Evolutionary conservation across 2,329 filamentous ascomycete species (phyloP).

Genomic region (Penicillium sp.): DNA sequence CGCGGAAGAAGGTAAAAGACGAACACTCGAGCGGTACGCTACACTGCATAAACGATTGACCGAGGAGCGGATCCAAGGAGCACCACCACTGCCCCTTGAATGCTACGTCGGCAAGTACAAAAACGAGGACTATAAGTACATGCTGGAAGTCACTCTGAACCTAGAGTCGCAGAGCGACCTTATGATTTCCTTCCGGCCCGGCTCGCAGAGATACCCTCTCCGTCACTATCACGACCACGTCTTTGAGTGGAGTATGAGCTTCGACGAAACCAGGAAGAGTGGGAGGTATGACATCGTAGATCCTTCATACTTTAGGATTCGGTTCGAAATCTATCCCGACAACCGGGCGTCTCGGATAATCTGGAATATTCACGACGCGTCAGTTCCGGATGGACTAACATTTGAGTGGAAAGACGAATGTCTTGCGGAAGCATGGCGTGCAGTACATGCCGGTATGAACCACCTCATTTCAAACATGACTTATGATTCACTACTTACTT

Average conservation of each 20-base stretch:
- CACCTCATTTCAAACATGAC: neutral
- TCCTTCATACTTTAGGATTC: neutral
- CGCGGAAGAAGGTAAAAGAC: neutral
- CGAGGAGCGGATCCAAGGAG: neutral
- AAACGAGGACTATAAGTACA: neutral
- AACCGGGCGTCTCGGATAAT: neutral
- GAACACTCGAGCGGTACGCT: neutral
- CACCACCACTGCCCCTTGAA: neutral
- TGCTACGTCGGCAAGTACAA: conserved; percentile 3
- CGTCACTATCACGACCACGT: conserved; percentile 2
- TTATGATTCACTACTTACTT: neutral
- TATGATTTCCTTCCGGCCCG: neutral
- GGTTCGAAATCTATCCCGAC: neutral
- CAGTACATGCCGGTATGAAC: neutral
- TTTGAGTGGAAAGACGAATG: neutral
- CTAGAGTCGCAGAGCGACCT: neutral
- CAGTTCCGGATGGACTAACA: neutral
- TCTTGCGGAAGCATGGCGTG: neutral
- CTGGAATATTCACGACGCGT: neutral
- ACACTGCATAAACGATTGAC: neutral
- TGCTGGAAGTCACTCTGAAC: neutral
- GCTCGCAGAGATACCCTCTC: neutral
- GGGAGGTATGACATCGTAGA: conserved; percentile 1
- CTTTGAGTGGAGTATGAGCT: conserved; percentile 4
- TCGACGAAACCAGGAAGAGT: neutral